Conservation (phyloP, 2,329 filamentous ascomycete genomes). For the Aureobasidium sp. region DNA sequence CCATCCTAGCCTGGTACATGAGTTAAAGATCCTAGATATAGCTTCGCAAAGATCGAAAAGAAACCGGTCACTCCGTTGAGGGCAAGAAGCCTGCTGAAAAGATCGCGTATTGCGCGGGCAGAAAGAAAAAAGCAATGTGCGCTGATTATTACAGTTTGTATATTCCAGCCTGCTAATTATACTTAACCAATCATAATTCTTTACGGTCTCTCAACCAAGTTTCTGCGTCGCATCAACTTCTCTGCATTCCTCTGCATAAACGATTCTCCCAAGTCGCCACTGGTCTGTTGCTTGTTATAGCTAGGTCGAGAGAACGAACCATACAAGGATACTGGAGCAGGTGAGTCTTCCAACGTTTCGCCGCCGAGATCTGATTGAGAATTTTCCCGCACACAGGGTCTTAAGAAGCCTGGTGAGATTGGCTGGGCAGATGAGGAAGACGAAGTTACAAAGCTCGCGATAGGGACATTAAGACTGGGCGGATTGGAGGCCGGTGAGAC, state of each 20-base stretch:
- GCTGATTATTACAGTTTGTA: background rate
- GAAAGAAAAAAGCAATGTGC: background rate
- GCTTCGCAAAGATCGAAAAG: too few species aligned
- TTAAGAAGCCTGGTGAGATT: conserved; percentile 36
- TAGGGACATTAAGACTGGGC: conserved; percentile 24
- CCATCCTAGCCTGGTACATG: too few species aligned
- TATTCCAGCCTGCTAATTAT: background rate
- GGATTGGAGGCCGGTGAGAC: background rate
- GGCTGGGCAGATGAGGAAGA: conserved; percentile 32
- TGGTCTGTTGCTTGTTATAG: conserved; percentile 11
- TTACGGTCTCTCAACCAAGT: conserved; percentile 1
- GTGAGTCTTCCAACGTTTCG: conserved; percentile 26
- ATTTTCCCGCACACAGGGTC: conserved; percentile 35
- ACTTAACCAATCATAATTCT: background rate
- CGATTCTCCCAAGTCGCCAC: conserved; percentile 36
- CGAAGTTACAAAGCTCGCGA: conserved; percentile 30
- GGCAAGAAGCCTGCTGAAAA: background rate
- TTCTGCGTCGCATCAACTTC: conserved; percentile 27
- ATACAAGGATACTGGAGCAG: conserved; percentile 28
- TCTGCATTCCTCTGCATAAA: conserved; percentile 40
- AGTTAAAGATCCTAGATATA: too few species aligned
- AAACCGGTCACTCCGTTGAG: too few species aligned
- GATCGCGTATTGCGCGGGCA: background rate
- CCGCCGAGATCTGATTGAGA: conserved; percentile 31
- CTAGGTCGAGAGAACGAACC: conserved; percentile 19